Base-by-base conservation (phyloP, 2,329 filamentous ascomycete species). In the Penicillium thymicola region DNA sequence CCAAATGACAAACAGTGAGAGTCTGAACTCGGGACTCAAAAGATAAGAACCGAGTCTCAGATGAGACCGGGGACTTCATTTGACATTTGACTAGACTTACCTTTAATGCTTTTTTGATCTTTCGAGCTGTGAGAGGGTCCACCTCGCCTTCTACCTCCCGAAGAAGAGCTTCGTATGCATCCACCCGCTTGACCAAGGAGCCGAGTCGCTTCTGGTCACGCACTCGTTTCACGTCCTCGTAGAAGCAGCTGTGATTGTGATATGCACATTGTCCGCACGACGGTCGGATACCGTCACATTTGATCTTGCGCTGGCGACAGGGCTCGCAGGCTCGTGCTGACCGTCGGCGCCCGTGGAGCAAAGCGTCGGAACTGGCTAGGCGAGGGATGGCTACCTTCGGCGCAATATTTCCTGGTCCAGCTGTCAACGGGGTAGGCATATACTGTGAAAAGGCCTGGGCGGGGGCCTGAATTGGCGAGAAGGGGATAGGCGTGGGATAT, bases 291-390 rank as follows among this genome's bases (percentile, higher is more conserved):
- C 69, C 71, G 28, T 72, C 71, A 30, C 71, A 74, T 57, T 73
- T 74, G 47, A 70, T 69, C 54, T 73, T 73, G 14, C 71, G 68
- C 44, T 65, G 64, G 18, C 71, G 66, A 55, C 71, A 74, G 6
- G 71, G 60, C 63, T 76, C 72, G 34, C 71, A 72, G 30, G 74
- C 72, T 5, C 69, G 65, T 0, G 65, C 63, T 8, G 70, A 71
- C 7, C 70, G 69, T 9, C 65, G 66, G 34, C 69, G 67, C 28
- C 44, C 54, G 14, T 63, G 63, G 2, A 55, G 51, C 0, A 58
- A 55, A 0, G 50, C 59, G 23, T 63, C 64, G n/a, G 59, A 30
- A 2, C 58, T 50, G 2, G 65, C 56, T 9, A 66, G 51, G 6
- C 70, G 68, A 1, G 70, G 70, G 13, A 72, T 72, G 1, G 70